Evolutionary conservation across 169 alveolate genomes (phyloP).

Genomic region (Cryptosporidium felis): DNA sequence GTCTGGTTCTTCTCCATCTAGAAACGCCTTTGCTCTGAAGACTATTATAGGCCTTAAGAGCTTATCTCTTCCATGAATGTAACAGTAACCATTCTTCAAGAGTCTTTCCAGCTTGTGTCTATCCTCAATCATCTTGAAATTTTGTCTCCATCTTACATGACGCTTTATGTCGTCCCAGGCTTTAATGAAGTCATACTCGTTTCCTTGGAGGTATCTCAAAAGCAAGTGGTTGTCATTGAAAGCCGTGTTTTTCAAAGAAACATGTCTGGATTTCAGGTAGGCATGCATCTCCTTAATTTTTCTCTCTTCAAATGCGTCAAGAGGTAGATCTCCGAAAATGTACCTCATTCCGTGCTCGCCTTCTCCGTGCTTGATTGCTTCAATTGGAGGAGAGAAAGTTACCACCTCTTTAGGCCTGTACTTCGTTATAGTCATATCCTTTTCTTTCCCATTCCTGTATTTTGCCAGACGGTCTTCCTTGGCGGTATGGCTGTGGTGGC

Average conservation of each 20-base stretch:
- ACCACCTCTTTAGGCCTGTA: slow-evolving; percentile 59
- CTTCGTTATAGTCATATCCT: slow-evolving; percentile 28
- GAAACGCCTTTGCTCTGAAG: slow-evolving; percentile 72
- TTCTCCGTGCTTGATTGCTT: slow-evolving; percentile 55
- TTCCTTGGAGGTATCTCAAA: slow-evolving; percentile 78
- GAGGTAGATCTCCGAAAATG: slow-evolving; percentile 77
- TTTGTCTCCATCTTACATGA: slow-evolving; percentile 76
- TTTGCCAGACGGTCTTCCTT: slow-evolving; percentile 54
- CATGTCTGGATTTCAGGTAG: slow-evolving; percentile 69
- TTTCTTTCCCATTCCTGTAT: slow-evolving; percentile 63
- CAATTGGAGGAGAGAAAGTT: slow-evolving; percentile 25
- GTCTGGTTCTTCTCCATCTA: slow-evolving; percentile 58
- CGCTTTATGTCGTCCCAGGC: slow-evolving; percentile 76
- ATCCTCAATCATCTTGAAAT: slow-evolving; percentile 67
- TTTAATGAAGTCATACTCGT: slow-evolving; percentile 75
- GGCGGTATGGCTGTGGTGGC: slow-evolving; percentile 1
- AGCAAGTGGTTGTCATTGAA: slow-evolving; percentile 73
- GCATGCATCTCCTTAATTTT: slow-evolving; percentile 71
- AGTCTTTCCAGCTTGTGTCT: slow-evolving; percentile 71
- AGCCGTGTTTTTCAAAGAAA: slow-evolving; percentile 71
- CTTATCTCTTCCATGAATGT: slow-evolving; percentile 78
- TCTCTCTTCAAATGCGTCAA: slow-evolving; percentile 73
- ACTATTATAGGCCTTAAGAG: slow-evolving; percentile 76
- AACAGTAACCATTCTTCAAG: slow-evolving; percentile 75
- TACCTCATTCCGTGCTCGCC: slow-evolving; percentile 64